Evolutionary conservation across 2,329 filamentous ascomycete genomes (phyloP).

Genomic region (Colletotrichum graminicola): DNA sequence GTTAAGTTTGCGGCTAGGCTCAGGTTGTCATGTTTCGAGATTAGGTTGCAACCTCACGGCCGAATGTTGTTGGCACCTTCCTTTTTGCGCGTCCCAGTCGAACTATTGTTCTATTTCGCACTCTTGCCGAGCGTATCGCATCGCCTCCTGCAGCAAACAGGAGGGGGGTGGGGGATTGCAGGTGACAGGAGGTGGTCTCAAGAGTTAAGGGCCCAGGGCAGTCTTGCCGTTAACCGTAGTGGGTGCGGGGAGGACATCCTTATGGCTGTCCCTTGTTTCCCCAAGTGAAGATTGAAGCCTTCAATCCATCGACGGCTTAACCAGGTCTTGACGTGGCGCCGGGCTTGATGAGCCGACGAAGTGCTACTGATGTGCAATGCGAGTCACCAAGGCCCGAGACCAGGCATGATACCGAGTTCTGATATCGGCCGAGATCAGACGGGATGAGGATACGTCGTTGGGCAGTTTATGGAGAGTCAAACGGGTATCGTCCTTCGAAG

Average conservation of each 20-base stretch:
- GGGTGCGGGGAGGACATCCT: background rate
- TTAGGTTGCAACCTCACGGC: constrained; percentile 15
- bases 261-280: constrained; percentile 9
- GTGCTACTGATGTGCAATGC: background rate
- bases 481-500: background rate
- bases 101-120: constrained; percentile 2
- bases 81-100: constrained; percentile 1
- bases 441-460: constrained; percentile 10
- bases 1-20: constrained; percentile 5
- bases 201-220: constrained; percentile 10
- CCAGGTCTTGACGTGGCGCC: constrained; percentile 10
- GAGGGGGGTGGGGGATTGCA: background rate
- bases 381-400: constrained; percentile 10
- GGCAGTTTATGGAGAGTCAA: constrained; percentile 8
- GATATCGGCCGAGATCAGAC: background rate
- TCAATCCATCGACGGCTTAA: background rate
- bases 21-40: constrained; percentile 19
- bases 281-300: background rate
- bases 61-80: background rate
- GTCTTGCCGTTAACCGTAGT: constrained; percentile 8
- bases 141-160: background rate
- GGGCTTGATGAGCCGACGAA: background rate
- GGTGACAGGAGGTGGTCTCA: constrained; percentile 18
- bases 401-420: background rate
- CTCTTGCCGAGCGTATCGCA: background rate